Base-by-base conservation (phyloP, 257 asterid species). In the Haberlea rhodopensis region DNA sequence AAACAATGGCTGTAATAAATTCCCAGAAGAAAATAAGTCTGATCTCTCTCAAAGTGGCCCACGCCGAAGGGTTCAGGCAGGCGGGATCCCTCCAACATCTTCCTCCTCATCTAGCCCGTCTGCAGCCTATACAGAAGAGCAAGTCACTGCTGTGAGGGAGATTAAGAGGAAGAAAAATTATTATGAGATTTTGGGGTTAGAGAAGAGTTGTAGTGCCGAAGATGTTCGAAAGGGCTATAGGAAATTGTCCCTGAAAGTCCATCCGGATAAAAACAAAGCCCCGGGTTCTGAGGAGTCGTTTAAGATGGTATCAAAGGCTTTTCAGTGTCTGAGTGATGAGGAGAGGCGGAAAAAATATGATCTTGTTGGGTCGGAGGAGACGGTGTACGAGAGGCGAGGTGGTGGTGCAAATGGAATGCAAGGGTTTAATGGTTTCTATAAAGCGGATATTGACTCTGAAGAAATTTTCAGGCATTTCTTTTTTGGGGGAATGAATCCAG, bases 231-330 rank as follows among this genome's bases (percentile, higher is more conserved):
- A 87, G 80, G 94, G 96, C 2, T 92, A 92, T 54, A 77, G 96
- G 79, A 92, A 87, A 74, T 51, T 92, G 40, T 92, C 99, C 0
- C 63, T 92, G 80, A 92, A 89, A 75, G 99, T 92, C 63, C 99
- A 92, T 76, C 99, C 99, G 11, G 99, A 89, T 75, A 92, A 92
- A 78, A 92, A 92, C 76, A 80, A 75, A 25, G 96, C 99, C 0
- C 99, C 99, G 0, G 99, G 96, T 11, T 85, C 99, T 1, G 99
- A 92, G 74, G 99, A 92, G 71, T 95, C 95, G n/a, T 92, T 92
- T 70, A 92, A 92, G 88, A 80, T 71, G 81, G 97, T 92, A 0
- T 92, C 99, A 2, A 92, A 83, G 80, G 96, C 97, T 18, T 91
- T 91, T 71, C 91, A 91, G 73, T 91, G 98, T 74, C 78, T 89